Base-by-base conservation (phyloP, 2,329 filamentous ascomycete species). In the Plenodomus lindquistii region DNA sequence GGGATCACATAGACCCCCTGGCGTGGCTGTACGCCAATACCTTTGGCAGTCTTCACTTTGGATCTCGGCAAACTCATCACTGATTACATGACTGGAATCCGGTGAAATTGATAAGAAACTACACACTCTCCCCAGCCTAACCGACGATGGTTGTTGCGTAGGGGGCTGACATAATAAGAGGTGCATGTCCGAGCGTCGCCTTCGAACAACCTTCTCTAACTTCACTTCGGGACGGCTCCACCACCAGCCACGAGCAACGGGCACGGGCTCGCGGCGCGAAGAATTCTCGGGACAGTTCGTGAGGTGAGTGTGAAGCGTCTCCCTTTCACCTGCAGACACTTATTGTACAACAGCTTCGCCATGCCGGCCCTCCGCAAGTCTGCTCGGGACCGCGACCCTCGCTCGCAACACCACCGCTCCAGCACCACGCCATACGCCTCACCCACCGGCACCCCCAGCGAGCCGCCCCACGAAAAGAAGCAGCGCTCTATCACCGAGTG, bases 401-500 rank as follows among this genome's bases (percentile, higher is more conserved):
- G 46, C 51, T 52, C 64, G 62, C 55, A 59, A 63, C 50, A 68
- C 64, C 44, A 17, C 50, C 52, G 58, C 45, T 60, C 60, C 48
- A 64, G 60, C 60, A 70, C 68, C 54, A 76, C 72, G 6, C 69
- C 74, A 36, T 63, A 62, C 55, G 59, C 62, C 54, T 65, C 61
- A 35, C 55, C 59, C 42, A 53, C 62, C 54, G 62, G 69, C 55
- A 63, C 65, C 4, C 58, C 68, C 19, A 54, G 62, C 45, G 60
- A 62, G 21, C 44, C 60, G 15, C 57, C 53, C 42, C 67, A 64
- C 53, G 66, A 67, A 35, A 72, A 71, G 63, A 62, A 54, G 27
- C 72, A 74, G 57, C 68, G 62, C 27, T 65, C 63, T 22, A 69
- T 73, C 44, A 75, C 79, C 50, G 65, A 60, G 49, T 85, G 82